Evolutionary conservation across 768 basidiomycete genomes (phyloP), one percentile per base, ranked within the genome.

Genomic region (Phanerochaete carnosa): DNA sequence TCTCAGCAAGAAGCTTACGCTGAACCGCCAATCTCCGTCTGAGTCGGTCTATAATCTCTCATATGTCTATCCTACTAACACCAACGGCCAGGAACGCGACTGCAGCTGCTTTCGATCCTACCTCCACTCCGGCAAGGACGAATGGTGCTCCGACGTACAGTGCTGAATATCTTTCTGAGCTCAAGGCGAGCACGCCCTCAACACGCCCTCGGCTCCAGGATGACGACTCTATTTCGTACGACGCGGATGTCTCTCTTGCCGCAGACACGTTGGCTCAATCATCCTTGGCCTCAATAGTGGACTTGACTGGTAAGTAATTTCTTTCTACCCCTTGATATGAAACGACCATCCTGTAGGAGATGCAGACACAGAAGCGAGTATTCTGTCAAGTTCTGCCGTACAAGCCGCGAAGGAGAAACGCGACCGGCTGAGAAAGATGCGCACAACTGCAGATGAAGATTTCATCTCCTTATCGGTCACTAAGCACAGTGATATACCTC

Each of bases 381-480:
- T 92, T 50, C 91, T 87, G 4, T 83, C 89, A 5, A 85, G 86
- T 62, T 87, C 89, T 19, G 83, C 86, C 13, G 86, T 95, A 29
- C 74, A 80, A 59, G 82, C 83, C 11, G 91, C 90, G 11, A 93
- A 86, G 70, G 87, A 92, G 68, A 86, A 84, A 61, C 82, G 93
- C 43, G 88, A 90, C 61, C 84, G 85, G 28, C 64, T 92, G 19
- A 83, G 89, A 19, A 77, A 79, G 30, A 76, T 75, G 2, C 77
- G 76, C 30, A 73, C 73, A 9, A 19, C 39, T 4, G 66, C 77
- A 9, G 75, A 73, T 56, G 87, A 90, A 45, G 92, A 94, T 30
- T 95, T 82, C 64, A 90, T 95, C 25, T 92, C 93, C 0, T 73
- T 95, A 16, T 85, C 89, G 22, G 81, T 94, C 3, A 76, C 84